Evolutionary conservation across 2,329 filamentous ascomycete genomes (phyloP).

Genomic region (Grosmannia huntii): DNA sequence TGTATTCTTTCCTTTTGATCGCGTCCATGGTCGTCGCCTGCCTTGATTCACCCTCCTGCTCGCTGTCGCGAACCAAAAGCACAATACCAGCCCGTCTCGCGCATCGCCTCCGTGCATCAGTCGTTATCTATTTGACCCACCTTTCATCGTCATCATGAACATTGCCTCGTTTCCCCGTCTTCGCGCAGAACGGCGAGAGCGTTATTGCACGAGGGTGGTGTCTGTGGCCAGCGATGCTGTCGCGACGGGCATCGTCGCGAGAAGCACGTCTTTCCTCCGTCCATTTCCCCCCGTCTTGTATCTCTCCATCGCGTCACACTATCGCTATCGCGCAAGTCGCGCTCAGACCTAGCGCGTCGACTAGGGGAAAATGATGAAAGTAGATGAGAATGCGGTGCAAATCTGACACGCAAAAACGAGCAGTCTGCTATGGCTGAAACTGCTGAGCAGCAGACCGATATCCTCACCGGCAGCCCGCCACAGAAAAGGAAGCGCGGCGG

Average conservation of each 20-base stretch:
- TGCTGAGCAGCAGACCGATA: constrained; percentile 34
- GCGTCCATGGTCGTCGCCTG: neutral
- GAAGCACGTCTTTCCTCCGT: neutral
- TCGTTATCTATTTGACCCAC: neutral
- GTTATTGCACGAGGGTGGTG: neutral
- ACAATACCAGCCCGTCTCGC: constrained; percentile 8
- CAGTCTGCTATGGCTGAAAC: constrained; percentile 31
- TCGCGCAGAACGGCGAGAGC: neutral
- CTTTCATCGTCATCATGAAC: neutral
- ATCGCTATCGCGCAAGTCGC: neutral
- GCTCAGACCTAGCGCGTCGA: neutral
- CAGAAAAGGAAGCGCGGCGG: constrained; percentile 44
- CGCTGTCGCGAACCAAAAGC: neutral
- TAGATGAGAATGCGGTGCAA: neutral
- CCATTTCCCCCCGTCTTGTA: neutral
- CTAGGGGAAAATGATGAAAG: neutral
- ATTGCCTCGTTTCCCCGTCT: neutral
- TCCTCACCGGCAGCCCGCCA: constrained; percentile 29
- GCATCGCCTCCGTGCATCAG: neutral
- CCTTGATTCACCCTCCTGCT: neutral
- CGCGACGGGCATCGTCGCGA: neutral
- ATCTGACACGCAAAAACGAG: neutral
- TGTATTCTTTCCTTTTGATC: neutral
- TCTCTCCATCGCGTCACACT: too few relatives aligned
- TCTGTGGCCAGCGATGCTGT: neutral